Conservation (phyloP, 495 filamentous ascomycete species). For the Rusavskia elegans region DNA sequence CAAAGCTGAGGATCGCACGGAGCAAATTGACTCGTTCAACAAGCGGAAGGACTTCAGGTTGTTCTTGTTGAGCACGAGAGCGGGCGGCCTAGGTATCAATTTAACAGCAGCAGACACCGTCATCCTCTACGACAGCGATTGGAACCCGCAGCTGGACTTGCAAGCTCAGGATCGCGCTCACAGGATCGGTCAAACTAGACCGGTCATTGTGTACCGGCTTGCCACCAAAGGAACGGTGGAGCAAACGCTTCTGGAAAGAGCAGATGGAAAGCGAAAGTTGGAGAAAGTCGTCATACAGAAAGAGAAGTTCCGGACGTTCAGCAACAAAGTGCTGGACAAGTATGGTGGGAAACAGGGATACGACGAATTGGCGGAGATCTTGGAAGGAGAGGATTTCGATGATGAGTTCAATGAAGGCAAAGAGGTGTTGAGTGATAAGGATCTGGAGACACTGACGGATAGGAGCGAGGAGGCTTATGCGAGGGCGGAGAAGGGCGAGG, state of each 20-base stretch:
- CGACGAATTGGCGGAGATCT: constrained; percentile 26
- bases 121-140: constrained; percentile 68
- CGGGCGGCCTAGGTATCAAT: constrained; percentile 93
- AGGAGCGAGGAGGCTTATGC: constrained; percentile 74
- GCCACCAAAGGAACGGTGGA: constrained; percentile 90
- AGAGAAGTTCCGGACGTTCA: constrained; percentile 48
- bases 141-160: constrained; percentile 95
- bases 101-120: constrained; percentile 57
- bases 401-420: constrained; percentile 17
- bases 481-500: constrained; percentile 57
- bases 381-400: constrained; percentile 41
- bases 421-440: constrained; percentile 57
- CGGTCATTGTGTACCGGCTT: constrained; percentile 88
- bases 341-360: constrained; percentile 29
- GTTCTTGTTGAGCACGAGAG: constrained; percentile 79
- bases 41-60: constrained; percentile 48
- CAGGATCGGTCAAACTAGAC: constrained; percentile 81
- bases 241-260: constrained; percentile 71
- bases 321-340: constrained; percentile 19
- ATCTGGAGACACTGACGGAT: constrained; percentile 68
- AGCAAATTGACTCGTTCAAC: constrained; percentile 81
- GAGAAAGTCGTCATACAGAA: constrained; percentile 95
- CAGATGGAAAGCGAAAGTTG: constrained; percentile 83
- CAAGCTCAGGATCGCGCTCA: constrained; percentile 93
- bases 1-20: constrained; percentile 59